A percentile compares a stretch with the other conserved stretches of the same genome.
These are phyloP conservation scores for Nymphaea colorata DNA, from an alignment of 164 flowering plant genomes.

Conservation along the genomic window DNA sequence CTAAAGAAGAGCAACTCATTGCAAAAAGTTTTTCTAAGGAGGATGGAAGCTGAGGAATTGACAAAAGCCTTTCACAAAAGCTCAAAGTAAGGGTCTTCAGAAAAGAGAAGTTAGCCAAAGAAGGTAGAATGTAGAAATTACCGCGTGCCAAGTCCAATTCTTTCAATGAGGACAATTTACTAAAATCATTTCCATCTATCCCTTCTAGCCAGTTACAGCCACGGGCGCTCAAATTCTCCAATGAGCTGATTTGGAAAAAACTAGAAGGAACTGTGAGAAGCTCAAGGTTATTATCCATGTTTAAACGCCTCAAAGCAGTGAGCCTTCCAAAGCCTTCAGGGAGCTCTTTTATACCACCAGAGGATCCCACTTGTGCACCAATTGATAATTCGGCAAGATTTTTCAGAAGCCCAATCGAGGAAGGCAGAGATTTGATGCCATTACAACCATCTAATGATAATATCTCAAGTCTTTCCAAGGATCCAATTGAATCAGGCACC, in stretches of 20 bases:
- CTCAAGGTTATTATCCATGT: neutral
- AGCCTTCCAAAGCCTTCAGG: neutral
- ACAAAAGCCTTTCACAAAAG: neutral
- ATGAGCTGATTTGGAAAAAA: neutral
- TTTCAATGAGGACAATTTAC: neutral
- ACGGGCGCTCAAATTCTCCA: neutral
- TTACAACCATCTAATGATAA: neutral
- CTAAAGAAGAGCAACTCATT: neutral
- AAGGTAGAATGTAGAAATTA: neutral
- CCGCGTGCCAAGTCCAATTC: neutral
- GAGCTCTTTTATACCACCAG: neutral
- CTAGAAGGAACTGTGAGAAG: neutral
- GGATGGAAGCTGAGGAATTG: neutral
- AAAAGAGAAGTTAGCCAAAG: neutral
- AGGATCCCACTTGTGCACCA: neutral
- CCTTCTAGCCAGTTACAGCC: conserved; percentile 1
- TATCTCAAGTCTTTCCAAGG: neutral
- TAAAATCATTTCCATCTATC: neutral
- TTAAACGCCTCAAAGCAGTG: neutral
- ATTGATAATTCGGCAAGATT: neutral
- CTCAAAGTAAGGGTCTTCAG: neutral
- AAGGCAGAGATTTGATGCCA: neutral
- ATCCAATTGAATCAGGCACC: neutral
- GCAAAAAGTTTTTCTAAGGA: neutral
- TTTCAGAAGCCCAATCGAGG: neutral